phyloP scores from a whole-genome alignment of 1,139 yeast species.

The Candida labiduridarum region DNA sequence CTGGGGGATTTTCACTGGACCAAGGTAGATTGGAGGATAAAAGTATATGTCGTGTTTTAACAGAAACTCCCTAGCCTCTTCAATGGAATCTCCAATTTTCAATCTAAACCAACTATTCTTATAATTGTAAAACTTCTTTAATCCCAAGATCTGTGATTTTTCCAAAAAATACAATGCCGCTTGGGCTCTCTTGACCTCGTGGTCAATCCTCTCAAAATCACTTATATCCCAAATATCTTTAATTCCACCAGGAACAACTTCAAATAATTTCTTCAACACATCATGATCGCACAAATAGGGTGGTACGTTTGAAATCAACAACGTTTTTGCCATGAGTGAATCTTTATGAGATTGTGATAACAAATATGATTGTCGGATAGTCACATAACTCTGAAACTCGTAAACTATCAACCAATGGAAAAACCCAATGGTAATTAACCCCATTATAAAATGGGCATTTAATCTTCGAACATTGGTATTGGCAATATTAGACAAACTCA shows the following conservation, averaged over 20 bases:
- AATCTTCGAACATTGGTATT: constrained; percentile 45
- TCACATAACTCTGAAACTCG: constrained; percentile 52
- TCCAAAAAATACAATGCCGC: constrained; percentile 46
- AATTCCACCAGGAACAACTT: constrained; percentile 48
- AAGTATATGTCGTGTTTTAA: constrained; percentile 18
- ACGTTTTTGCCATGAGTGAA: constrained; percentile 35
- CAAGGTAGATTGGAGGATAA: constrained; percentile 36
- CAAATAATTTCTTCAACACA: constrained; percentile 27
- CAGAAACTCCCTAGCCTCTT: constrained; percentile 7
- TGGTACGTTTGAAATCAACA: constrained; percentile 57
- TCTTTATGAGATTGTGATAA: constrained; percentile 26
- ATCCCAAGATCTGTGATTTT: constrained; percentile 20
- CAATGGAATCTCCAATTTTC: not conserved
- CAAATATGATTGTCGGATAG: constrained; percentile 44
- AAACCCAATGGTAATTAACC: constrained; percentile 50
- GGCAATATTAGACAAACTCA: constrained; percentile 65
- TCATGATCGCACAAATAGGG: constrained; percentile 28
- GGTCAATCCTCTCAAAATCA: constrained; percentile 39
- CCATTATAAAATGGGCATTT: constrained; percentile 57
- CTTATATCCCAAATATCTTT: constrained; percentile 53
- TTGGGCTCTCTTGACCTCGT: constrained; percentile 31
- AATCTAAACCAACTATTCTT: constrained; percentile 6
- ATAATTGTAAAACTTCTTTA: constrained; percentile 17
- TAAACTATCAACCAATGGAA: constrained; percentile 54
- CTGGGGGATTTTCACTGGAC: constrained; percentile 22